A percentile compares a stretch with the other conserved stretches of the same genome.
These are phyloP conservation scores for Coprinopsis marcescibilis DNA, from an alignment of 768 basidiomycete genomes.

Conservation along the genomic window DNA sequence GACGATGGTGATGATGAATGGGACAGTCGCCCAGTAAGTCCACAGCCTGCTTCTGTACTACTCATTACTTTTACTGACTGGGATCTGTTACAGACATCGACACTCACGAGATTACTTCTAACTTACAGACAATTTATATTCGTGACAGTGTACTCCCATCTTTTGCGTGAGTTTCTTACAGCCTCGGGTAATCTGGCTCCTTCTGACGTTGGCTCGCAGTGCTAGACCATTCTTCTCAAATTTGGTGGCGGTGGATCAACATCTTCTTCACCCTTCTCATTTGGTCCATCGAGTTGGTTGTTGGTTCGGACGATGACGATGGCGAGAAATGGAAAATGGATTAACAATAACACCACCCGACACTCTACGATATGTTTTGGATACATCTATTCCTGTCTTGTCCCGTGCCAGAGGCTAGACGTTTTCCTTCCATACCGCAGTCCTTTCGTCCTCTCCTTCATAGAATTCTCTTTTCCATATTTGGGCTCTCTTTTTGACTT, in stretches of 20 bases:
- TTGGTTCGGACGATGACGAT: constrained; percentile 63
- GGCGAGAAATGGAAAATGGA: constrained; percentile 79
- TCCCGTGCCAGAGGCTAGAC: too few species aligned
- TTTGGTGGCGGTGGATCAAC: constrained; percentile 93
- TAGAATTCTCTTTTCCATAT: constrained; percentile 94
- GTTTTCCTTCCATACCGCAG: constrained; percentile 71
- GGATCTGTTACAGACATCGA: constrained; percentile 62
- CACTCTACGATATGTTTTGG: constrained; percentile 1
- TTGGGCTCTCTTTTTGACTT: constrained; percentile 76
- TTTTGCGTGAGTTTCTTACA: constrained; percentile 52
- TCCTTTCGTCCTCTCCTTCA: constrained; percentile 55
- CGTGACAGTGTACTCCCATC: constrained; percentile 81
- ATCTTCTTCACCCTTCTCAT: constrained; percentile 80
- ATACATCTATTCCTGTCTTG: constrained; percentile 10
- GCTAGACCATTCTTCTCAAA: constrained; percentile 82
- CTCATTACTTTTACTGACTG: not conserved
- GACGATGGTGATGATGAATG: constrained; percentile 58
- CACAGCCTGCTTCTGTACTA: not conserved
- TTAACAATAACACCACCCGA: constrained; percentile 25
- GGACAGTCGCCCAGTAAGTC: constrained; percentile 66
- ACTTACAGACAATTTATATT: constrained; percentile 84
- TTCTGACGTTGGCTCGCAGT: constrained; percentile 40
- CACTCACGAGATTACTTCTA: constrained; percentile 64
- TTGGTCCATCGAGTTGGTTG: constrained; percentile 78
- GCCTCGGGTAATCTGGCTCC: not conserved